Conservation (phyloP, 2,329 filamentous ascomycete species). For the Apiospora aurea region DNA sequence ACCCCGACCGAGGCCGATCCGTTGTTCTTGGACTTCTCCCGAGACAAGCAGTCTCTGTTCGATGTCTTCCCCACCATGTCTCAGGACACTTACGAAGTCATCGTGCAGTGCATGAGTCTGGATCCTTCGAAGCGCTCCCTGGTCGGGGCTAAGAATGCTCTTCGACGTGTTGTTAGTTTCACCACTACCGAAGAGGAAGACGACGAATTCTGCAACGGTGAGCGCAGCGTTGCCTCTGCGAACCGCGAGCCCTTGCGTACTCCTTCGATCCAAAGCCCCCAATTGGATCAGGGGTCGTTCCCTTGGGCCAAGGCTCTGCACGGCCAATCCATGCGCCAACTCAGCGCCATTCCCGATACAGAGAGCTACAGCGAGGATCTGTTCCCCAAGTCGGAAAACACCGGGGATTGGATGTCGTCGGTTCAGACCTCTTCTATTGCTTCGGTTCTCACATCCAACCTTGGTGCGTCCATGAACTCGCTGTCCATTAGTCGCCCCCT, state of each 20-base stretch:
- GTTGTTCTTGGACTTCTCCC: slow-evolving; percentile 89
- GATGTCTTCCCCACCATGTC: slow-evolving; percentile 99
- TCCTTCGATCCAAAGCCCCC: slow-evolving; percentile 89
- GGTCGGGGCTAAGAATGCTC: slow-evolving; percentile 75
- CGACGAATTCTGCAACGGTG: slow-evolving; percentile 91
- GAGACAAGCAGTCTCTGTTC: slow-evolving; percentile 94
- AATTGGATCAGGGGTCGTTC: slow-evolving; percentile 82
- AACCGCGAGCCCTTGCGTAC: slow-evolving; percentile 96
- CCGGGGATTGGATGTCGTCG: slow-evolving; percentile 80
- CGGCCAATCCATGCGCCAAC: slow-evolving; percentile 76
- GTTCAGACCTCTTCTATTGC: slow-evolving; percentile 81
- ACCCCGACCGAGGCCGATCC: slow-evolving; percentile 90
- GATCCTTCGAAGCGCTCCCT: slow-evolving; percentile 91
- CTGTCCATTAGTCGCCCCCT: slow-evolving; percentile 61
- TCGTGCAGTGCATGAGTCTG: slow-evolving; percentile 87
- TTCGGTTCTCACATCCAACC: slow-evolving; percentile 82
- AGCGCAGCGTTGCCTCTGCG: slow-evolving; percentile 80
- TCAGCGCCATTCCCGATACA: slow-evolving; percentile 85
- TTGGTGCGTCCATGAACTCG: slow-evolving; percentile 83
- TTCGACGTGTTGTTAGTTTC: slow-evolving; percentile 85
- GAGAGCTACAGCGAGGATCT: slow-evolving; percentile 84
- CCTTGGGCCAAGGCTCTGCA: slow-evolving; percentile 94
- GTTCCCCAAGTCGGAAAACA: slow-evolving; percentile 79
- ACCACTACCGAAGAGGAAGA: slow-evolving; percentile 90
- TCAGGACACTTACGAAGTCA: slow-evolving; percentile 94